These are phyloP conservation scores for Paraleonurus japonicus DNA, from an alignment of 257 asterid genomes.

Conservation along the genomic window DNA sequence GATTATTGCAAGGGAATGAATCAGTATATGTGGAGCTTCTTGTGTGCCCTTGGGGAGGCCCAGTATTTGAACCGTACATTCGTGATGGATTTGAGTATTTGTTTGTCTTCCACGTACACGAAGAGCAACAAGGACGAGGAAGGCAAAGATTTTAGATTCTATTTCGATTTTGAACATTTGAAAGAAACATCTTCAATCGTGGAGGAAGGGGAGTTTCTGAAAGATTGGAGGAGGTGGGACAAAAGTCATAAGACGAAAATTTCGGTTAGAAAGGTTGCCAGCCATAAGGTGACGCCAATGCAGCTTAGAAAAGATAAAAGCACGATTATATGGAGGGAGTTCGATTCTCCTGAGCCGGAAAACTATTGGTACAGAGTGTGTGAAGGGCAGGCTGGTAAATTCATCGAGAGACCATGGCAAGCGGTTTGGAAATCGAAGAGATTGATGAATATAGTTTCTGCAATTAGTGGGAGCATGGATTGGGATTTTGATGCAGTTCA, in stretches of 20 bases:
- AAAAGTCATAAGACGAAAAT: constrained; percentile 59
- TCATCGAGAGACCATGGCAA: constrained; percentile 82
- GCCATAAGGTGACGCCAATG: constrained; percentile 68
- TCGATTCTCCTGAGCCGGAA: constrained; percentile 78
- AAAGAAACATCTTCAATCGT: constrained; percentile 68
- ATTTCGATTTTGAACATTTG: constrained; percentile 92
- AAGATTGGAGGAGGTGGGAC: constrained; percentile 85
- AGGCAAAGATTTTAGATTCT: constrained; percentile 88
- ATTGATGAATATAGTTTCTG: constrained; percentile 88
- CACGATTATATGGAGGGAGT: constrained; percentile 78
- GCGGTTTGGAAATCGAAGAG: constrained; percentile 92
- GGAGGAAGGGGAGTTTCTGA: constrained; percentile 70
- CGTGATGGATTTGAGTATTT: constrained; percentile 87
- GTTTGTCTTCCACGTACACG: constrained; percentile 80
- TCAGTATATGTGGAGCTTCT: constrained; percentile 87
- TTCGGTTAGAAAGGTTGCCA: constrained; percentile 61
- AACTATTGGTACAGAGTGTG: constrained; percentile 98
- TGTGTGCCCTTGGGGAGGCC: constrained; percentile 96
- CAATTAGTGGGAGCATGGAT: constrained; percentile 94
- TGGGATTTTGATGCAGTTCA: constrained; percentile 98
- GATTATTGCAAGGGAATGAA: constrained; percentile 97
- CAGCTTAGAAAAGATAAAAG: constrained; percentile 71
- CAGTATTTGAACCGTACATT: constrained; percentile 83
- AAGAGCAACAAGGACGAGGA: constrained; percentile 70
- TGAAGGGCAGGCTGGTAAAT: constrained; percentile 80